phyloP scores from a whole-genome alignment of 2,329 filamentous ascomycete species.

The Botrytis cinerea region DNA sequence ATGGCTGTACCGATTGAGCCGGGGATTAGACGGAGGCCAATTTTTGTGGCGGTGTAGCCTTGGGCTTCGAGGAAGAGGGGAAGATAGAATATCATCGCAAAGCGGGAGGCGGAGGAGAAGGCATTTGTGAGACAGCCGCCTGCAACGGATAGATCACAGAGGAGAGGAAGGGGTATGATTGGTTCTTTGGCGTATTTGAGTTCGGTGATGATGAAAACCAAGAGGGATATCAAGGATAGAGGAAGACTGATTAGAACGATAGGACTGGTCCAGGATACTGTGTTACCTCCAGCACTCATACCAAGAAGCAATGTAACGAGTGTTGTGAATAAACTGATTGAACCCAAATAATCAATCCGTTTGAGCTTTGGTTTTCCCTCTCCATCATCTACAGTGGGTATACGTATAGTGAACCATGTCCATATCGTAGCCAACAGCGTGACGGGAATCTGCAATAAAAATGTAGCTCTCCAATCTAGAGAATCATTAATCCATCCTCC shows the following conservation, averaged over 20 bases:
- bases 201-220: conserved; percentile 57
- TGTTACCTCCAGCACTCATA: conserved; percentile 64
- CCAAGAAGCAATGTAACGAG: conserved; percentile 70
- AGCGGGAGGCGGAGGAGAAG: conserved; percentile 62
- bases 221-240: conserved; percentile 45
- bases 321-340: conserved; percentile 62
- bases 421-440: conserved; percentile 14
- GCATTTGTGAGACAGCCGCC: conserved; percentile 71
- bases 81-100: conserved; percentile 66
- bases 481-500: conserved; percentile 70
- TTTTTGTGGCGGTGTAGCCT: conserved; percentile 59
- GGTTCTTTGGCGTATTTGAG: conserved; percentile 51
- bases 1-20: conserved; percentile 60
- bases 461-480: conserved; percentile 64
- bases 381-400: conserved; percentile 12
- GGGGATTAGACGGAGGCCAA: conserved; percentile 67
- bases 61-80: conserved; percentile 75
- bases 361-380: conserved; percentile 42
- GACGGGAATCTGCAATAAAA: conserved; percentile 18
- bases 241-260: conserved; percentile 48
- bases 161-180: conserved; percentile 59
- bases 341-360: conserved; percentile 72
- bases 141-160: conserved; percentile 65
- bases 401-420: conserved; percentile 16
- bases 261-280: conserved; percentile 59